A percentile compares a stretch with the other conserved stretches of the same genome.
Conservation (phyloP, 306 rosid species). For the Cicer yamashitae region DNA sequence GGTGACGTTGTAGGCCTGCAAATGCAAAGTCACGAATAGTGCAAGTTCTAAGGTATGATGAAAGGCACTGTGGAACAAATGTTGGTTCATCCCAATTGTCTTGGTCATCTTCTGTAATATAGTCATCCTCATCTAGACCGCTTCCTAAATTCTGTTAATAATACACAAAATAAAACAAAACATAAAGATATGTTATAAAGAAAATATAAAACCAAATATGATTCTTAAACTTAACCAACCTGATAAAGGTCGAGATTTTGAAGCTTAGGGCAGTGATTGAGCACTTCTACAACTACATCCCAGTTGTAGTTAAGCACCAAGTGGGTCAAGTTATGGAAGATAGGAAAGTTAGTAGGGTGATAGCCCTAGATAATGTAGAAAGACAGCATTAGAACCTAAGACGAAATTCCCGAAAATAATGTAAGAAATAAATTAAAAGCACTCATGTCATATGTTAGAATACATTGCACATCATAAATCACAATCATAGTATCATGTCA, state of each 20-base stretch:
- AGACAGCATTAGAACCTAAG: neutral
- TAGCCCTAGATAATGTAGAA: neutral
- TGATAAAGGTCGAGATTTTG: neutral
- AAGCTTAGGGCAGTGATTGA: neutral
- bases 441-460: too few species aligned
- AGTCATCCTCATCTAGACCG: neutral
- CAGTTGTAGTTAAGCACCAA: neutral
- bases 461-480: too few species aligned
- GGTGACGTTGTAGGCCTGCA: neutral
- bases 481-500: too few species aligned
- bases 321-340: neutral
- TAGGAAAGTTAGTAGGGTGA: neutral
- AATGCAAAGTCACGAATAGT: neutral
- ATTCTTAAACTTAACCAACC: neutral
- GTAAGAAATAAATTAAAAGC: too few species aligned
- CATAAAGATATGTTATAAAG: neutral
- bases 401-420: neutral
- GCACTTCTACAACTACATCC: neutral
- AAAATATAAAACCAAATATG: neutral
- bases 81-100: neutral
- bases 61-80: conserved; percentile 25
- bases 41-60: neutral
- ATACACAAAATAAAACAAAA: neutral
- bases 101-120: neutral
- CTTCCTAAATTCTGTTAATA: neutral